phyloP scores from a whole-genome alignment of 768 basidiomycete species.

The Sporobolomyces roseus region DNA sequence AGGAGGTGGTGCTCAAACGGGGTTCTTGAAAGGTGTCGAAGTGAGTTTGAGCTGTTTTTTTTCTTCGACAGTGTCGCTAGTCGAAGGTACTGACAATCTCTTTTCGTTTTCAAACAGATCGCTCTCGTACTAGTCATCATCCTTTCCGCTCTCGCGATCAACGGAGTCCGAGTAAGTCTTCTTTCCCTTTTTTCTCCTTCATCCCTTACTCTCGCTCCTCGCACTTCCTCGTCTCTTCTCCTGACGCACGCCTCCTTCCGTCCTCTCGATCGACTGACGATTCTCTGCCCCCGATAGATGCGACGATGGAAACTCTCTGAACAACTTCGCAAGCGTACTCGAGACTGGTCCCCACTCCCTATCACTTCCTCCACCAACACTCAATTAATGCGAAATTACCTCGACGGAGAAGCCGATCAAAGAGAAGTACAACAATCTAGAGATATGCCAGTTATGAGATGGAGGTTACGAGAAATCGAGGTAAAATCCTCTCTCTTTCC shows the following conservation, averaged over 20 bases:
- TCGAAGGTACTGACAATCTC: background rate
- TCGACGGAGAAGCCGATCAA: conserved; percentile 30
- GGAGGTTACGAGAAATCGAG: conserved; percentile 36
- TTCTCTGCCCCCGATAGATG: conserved; percentile 14
- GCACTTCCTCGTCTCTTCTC: no score
- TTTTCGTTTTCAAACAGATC: conserved; percentile 5
- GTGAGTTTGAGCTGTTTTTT: background rate
- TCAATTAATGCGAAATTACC: conserved; percentile 33
- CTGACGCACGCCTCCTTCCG: no score
- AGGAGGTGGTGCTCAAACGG: conserved; percentile 12
- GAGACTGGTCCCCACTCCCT: conserved; percentile 41
- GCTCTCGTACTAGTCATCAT: conserved; percentile 35
- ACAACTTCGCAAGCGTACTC: conserved; percentile 14
- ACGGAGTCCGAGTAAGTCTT: conserved; percentile 25
- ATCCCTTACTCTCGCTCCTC: no score
- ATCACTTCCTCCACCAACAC: conserved; percentile 31
- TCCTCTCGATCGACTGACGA: no score
- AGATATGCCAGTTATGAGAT: conserved; percentile 27
- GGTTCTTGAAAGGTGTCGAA: conserved; percentile 37
- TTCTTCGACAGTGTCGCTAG: no score
- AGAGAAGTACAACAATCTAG: conserved; percentile 7
- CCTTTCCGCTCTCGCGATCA: conserved; percentile 24
- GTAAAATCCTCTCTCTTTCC: background rate
- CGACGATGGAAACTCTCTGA: conserved; percentile 31
- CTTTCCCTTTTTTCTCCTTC: no score